Evolutionary conservation across 2,329 filamentous ascomycete species (phyloP), one percentile per base, ranked within the genome.

Genomic region (Coniella vitis): DNA sequence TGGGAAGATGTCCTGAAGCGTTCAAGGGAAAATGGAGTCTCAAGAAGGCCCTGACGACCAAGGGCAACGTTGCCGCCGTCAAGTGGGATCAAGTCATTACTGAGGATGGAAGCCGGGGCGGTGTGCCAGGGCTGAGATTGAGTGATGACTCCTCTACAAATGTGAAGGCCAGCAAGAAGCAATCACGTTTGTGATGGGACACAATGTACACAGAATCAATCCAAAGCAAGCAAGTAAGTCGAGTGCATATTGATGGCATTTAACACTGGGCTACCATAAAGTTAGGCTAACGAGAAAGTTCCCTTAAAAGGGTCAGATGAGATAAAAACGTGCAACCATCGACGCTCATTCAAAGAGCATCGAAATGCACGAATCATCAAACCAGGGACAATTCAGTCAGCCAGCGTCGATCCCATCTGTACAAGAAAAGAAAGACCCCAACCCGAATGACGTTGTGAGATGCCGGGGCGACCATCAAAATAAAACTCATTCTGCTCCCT

Each of bases 21-120:
- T 77, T 89, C 57, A 68, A 67, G 34, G 61, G 66, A 2, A 80
- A 79, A 59, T 81, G 77, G 78, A 72, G 73, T 25, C 87, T 84
- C 73, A 89, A 81, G 72, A 70, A 71, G 47, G 69, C 5, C 10
- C 5, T 29, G 54, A 69, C 68, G 49, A 56, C 58, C 25, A 17
- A 25, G 9, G 62, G 55, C 65, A 38, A 56, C 60, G 52, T 10
- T 29, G 25, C 5, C 25, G 10, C 5, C 25, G 10, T 5, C 25
- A 56, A 62, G 47, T 62, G 63, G 52, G 50, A 68, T 51, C 63
- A 69, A 25, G 62, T 78, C 14, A 62, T 69, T 22, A 79, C 75
- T 0, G 69, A 75, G 52, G 77, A 81, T 51, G 76, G 76, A 3
- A 77, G 70, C 44, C 64, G 77, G 37, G 75, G 75, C 2, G 75